Percentiles rank a stretch among this genome's conserved stretches.
These are phyloP conservation scores for Pleurotus tuber-regium DNA, from an alignment of 768 basidiomycete species.

Conservation along the genomic window DNA sequence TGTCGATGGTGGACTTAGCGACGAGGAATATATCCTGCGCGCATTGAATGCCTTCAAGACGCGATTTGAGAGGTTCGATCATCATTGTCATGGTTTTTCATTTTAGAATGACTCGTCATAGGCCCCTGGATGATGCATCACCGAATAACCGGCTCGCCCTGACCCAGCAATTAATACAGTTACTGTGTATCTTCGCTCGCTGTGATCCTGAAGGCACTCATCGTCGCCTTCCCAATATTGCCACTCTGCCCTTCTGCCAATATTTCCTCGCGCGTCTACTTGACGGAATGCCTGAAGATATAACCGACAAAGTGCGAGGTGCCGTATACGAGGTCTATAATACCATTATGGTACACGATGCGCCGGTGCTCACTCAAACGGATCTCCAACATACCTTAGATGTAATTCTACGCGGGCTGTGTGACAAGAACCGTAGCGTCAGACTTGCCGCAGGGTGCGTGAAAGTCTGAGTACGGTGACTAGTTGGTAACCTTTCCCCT, in stretches of 20 bases:
- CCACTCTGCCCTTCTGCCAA: conserved; percentile 32
- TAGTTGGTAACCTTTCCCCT: no score
- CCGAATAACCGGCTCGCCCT: conserved; percentile 29
- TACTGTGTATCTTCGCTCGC: conserved; percentile 36
- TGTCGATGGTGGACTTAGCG: conserved; percentile 41
- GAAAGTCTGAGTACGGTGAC: no score
- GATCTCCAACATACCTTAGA: conserved; percentile 30
- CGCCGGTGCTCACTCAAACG: conserved; percentile 25
- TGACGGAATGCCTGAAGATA: conserved; percentile 44
- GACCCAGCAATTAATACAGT: conserved; percentile 26
- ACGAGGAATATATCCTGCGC: conserved; percentile 38
- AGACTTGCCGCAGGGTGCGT: conserved; percentile 70
- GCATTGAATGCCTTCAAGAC: conserved; percentile 45
- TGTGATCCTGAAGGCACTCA: conserved; percentile 30
- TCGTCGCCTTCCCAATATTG: conserved; percentile 19
- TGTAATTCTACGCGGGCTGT: conserved; percentile 46
- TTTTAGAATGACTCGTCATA: conserved; percentile 17
- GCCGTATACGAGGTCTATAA: conserved; percentile 39
- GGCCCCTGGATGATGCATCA: conserved; percentile 33
- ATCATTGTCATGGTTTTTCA: no score
- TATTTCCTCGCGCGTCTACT: conserved; percentile 39
- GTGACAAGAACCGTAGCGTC: conserved; percentile 53
- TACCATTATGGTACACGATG: conserved; percentile 42
- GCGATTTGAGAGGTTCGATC: conserved; percentile 38
- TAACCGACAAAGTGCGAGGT: conserved; percentile 44